Conservation (phyloP, 1,284 basidiomycete genomes). For the Pterula multifida region DNA sequence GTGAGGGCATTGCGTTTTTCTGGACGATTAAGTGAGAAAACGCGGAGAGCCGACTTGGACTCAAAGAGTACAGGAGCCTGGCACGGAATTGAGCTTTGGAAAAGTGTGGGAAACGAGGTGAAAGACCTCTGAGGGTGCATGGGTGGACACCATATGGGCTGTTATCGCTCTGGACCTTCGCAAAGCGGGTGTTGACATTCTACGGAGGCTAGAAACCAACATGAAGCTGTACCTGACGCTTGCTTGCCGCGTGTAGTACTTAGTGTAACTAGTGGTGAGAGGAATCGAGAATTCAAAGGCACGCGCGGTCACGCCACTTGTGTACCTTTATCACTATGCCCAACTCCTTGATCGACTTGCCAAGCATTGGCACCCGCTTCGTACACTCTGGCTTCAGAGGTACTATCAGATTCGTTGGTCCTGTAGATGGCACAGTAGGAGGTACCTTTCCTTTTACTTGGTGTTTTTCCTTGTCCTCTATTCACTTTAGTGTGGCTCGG, state of each 20-base stretch:
- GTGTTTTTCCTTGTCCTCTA: neutral
- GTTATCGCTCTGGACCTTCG: constrained; percentile 43
- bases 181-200: constrained; percentile 19
- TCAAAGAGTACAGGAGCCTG: constrained; percentile 61
- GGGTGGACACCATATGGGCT: constrained; percentile 49
- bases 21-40: constrained; percentile 74
- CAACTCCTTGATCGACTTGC: neutral
- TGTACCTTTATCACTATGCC: too few species aligned
- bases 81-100: neutral
- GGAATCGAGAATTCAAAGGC: neutral
- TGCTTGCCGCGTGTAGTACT: neutral
- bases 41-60: constrained; percentile 49
- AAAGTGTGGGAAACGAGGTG: neutral
- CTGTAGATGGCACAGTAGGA: neutral
- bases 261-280: neutral
- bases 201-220: constrained; percentile 2
- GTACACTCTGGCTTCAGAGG: neutral
- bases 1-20: constrained; percentile 83
- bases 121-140: constrained; percentile 21
- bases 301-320: too few species aligned
- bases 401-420: neutral
- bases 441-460: neutral
- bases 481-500: constrained; percentile 73
- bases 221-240: constrained; percentile 1
- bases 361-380: neutral